Evolutionary conservation across 2,329 filamentous ascomycete species (phyloP).

Genomic region (Monascus ruber): DNA sequence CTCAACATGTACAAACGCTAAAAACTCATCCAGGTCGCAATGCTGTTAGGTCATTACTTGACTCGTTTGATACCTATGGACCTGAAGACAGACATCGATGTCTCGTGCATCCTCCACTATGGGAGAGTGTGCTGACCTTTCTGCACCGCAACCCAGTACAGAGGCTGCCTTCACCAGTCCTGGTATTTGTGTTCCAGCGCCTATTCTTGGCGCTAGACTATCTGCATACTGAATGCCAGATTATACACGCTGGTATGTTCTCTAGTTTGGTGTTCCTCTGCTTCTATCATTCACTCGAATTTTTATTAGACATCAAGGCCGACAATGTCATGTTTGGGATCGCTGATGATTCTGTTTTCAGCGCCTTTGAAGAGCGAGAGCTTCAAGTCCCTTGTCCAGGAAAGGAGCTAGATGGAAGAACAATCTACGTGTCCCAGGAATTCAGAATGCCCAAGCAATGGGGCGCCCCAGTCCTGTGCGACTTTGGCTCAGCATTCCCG

Average conservation of each 20-base stretch:
- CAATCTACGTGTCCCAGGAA: slow-evolving; percentile 34
- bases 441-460: slow-evolving; percentile 21
- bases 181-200: slow-evolving; percentile 26
- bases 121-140: slow-evolving; percentile 31
- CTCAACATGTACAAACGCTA: slow-evolving; percentile 32
- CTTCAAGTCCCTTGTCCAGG: slow-evolving; percentile 29
- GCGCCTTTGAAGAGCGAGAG: slow-evolving; percentile 31
- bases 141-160: slow-evolving; percentile 29
- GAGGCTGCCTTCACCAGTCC: slow-evolving; percentile 23
- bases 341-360: slow-evolving; percentile 29
- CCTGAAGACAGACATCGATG: slow-evolving; percentile 21
- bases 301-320: slow-evolving; percentile 31
- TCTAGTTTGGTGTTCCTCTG: background rate
- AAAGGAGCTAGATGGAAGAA: slow-evolving; percentile 31
- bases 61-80: slow-evolving; percentile 23
- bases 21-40: slow-evolving; percentile 18
- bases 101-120: slow-evolving; percentile 32
- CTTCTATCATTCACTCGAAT: slow-evolving; percentile 6
- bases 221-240: slow-evolving; percentile 35
- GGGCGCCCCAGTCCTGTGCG: slow-evolving; percentile 34
- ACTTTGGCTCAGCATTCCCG: slow-evolving; percentile 39
- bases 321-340: slow-evolving; percentile 39
- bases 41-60: slow-evolving; percentile 20
- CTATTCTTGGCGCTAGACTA: slow-evolving; percentile 37
- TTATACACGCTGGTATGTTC: slow-evolving; percentile 36